A percentile compares a stretch with the other conserved stretches of the same genome.
These are phyloP conservation scores for Melocanna baccifera DNA, from an alignment of 176 grass and related monocot species.

Conservation along the genomic window DNA sequence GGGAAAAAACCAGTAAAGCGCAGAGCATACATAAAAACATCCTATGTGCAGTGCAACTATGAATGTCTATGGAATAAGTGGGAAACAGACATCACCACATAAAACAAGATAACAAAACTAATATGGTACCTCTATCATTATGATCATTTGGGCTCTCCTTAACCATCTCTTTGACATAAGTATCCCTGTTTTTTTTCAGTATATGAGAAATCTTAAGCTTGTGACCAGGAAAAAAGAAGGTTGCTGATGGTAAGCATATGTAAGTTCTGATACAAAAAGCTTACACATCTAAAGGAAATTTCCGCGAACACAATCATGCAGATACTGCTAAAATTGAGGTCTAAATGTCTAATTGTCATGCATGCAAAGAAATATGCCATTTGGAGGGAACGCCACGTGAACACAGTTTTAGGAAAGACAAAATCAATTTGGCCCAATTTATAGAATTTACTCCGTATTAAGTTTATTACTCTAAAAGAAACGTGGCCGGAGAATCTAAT, in stretches of 20 bases:
- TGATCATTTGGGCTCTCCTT: constrained; percentile 96
- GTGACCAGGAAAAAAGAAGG: not conserved
- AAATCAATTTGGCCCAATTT: not conserved
- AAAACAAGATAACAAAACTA: not conserved
- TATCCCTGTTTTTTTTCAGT: constrained; percentile 69
- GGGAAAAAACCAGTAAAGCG: constrained; percentile 11
- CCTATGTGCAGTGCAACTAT: not conserved
- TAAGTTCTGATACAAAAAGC: constrained; percentile 7
- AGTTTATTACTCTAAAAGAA: not conserved
- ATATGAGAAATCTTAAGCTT: constrained; percentile 10
- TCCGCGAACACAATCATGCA: not conserved
- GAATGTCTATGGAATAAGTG: not conserved
- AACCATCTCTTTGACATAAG: constrained; percentile 93
- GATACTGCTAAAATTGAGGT: not conserved
- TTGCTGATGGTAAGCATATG: not conserved
- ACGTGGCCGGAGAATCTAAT: not conserved
- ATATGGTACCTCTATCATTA: constrained; percentile 77
- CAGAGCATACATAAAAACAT: not conserved
- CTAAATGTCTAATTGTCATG: not conserved
- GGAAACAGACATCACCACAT: not conserved
- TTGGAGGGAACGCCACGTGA: not conserved
- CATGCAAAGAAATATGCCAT: not conserved
- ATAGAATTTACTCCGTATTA: not conserved
- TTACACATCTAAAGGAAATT: constrained; percentile 3
- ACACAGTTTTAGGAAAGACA: not conserved